Percentiles rank a stretch among this genome's conserved stretches.
Evolutionary conservation across 139 green algal genomes (phyloP).

Genomic region (Volvox africanus): DNA sequence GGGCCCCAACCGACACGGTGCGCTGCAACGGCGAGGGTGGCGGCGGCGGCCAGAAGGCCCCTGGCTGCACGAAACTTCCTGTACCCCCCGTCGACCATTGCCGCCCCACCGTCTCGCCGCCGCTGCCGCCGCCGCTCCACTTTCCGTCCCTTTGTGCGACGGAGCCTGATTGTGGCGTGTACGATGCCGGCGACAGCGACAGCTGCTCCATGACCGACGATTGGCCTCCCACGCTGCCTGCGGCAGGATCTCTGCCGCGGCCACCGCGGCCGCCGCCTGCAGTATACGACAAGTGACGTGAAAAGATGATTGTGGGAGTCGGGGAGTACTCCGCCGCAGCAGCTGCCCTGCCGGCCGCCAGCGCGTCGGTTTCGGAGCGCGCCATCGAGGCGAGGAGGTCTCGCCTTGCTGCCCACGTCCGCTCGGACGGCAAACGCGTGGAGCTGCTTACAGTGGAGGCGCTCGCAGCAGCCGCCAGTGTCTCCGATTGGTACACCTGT

Average conservation of each 20-base stretch:
- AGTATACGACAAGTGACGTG: background rate
- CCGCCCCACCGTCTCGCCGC: background rate
- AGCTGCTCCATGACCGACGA: background rate
- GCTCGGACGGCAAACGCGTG: background rate
- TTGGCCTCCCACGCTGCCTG: background rate
- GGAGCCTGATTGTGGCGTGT: background rate
- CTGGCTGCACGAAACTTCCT: background rate
- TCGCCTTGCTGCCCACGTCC: background rate
- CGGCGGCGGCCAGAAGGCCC: background rate
- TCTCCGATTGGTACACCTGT: constrained; percentile 42
- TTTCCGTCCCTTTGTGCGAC: background rate
- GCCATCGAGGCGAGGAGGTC: background rate
- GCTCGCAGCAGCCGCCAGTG: constrained; percentile 12
- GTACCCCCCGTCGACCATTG: background rate
- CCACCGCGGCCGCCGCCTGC: background rate
- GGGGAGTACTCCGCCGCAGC: background rate
- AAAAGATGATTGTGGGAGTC: background rate
- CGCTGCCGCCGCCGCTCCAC: background rate
- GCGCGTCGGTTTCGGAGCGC: background rate
- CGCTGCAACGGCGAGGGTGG: background rate
- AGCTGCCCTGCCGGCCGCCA: background rate
- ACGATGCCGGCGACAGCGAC: background rate
- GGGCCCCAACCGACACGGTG: background rate
- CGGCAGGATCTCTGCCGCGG: background rate
- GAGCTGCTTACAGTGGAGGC: background rate